Evolutionary conservation across 1,139 yeast genomes (phyloP), one percentile per base, ranked within the genome.

Genomic region (Magnusiomyces tetraspermus): DNA sequence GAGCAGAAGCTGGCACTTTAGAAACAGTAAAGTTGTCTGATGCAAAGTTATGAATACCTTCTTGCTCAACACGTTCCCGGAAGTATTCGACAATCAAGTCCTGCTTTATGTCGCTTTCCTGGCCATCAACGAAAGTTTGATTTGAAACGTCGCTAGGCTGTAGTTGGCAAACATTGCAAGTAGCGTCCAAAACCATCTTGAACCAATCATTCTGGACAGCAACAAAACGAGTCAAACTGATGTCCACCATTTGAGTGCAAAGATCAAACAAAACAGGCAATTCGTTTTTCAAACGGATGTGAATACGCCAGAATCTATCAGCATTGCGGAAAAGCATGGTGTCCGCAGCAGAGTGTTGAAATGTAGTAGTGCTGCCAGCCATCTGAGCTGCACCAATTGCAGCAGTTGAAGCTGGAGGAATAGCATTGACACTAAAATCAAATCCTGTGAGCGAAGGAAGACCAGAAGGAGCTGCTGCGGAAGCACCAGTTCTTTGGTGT

Each of bases 121-220:
- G 6, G 15, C 6, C 40, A 36, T 10, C 17, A 36, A n/a, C 19
- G 17, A 36, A 36, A 36, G 15, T 17, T 10, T 36, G 17, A 5
- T 17, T 10, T 5, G 40, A 10, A 10, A 36, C 40, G 5, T 36
- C 40, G 6, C 15, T 17, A 36, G 40, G 40, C 11, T 36, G 17
- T 5, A 36, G 11, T n/a, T 48, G 45, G 31, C 49, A 53, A 17
- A 60, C 64, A 10, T 57, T 54, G 2, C 64, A 59, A 54, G 62
- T 58, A 4, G 64, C 57, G 37, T 63, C 65, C 8, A 63, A 61
- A 3, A 63, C 61, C 48, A 54, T 50, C 3, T 61, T 56, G 50
- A 62, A 61, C 64, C 66, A 63, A 40, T 59, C 57, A 17, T 58
- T 53, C 51, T 64, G 66, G 44, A 64, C 57, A 5, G 53, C 51